These are phyloP conservation scores for Aquilaria yunnanensis DNA, from an alignment of 345 rosid species.

Conservation along the genomic window DNA sequence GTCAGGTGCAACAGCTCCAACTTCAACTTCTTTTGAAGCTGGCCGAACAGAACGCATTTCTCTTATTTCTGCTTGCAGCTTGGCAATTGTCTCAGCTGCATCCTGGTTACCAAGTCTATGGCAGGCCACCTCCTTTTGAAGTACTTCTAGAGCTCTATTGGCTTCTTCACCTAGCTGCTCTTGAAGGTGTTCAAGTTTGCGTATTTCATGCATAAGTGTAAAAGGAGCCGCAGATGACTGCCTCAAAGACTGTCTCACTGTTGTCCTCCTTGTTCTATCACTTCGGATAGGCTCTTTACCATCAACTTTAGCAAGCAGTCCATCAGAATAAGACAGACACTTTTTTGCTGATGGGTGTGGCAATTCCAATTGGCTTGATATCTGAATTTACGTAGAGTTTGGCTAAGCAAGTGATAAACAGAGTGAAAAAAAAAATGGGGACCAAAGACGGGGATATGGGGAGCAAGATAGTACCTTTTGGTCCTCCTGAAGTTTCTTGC, in stretches of 20 bases:
- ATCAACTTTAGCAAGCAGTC: conserved; percentile 46
- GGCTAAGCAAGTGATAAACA: conserved; percentile 1
- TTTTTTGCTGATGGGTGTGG: conserved; percentile 69
- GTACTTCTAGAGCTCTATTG: conserved; percentile 85
- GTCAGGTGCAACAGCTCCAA: conserved; percentile 56
- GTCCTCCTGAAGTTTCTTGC: conserved; percentile 64
- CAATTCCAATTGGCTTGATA: conserved; percentile 40
- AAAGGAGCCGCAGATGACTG: conserved; percentile 96
- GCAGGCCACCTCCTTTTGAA: conserved; percentile 96
- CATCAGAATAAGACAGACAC: conserved; percentile 82
- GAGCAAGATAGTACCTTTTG: conserved; percentile 30
- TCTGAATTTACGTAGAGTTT: conserved; percentile 26
- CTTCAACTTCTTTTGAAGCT: conserved; percentile 45
- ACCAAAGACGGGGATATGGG: conserved; percentile 7
- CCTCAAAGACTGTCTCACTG: conserved; percentile 79
- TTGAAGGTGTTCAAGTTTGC: conserved; percentile 97
- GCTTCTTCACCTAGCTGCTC: conserved; percentile 98
- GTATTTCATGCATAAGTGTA: conserved; percentile 95
- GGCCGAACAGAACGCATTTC: conserved; percentile 74
- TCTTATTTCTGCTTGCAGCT: conserved; percentile 93
- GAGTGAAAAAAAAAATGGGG: conserved; percentile 3
- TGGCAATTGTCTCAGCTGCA: conserved; percentile 98
- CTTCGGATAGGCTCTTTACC: conserved; percentile 38
- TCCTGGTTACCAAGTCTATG: conserved; percentile 98
- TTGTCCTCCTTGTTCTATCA: conserved; percentile 56